Conservation (phyloP, 2,329 filamentous ascomycete species). For the Penicillium carneum region DNA sequence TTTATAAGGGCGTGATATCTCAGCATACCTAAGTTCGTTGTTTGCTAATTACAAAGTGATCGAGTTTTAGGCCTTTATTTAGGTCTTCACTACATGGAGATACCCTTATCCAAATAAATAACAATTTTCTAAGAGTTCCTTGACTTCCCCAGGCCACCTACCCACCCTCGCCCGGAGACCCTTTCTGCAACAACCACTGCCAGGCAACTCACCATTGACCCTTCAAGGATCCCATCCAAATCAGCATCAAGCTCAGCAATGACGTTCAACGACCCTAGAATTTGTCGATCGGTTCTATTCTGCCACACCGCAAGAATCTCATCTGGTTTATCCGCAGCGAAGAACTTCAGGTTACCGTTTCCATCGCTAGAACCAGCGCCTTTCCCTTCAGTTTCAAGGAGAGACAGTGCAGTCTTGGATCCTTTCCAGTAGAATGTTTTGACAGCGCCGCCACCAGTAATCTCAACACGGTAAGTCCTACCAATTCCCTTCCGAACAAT, state of each 20-base stretch:
- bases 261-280: constrained; percentile 19
- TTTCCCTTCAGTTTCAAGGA: not conserved
- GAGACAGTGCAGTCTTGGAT: constrained; percentile 6
- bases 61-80: not conserved
- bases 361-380: not conserved
- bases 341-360: constrained; percentile 22
- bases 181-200: constrained; percentile 23
- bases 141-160: constrained; percentile 17
- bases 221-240: constrained; percentile 20
- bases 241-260: constrained; percentile 17
- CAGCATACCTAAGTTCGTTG: not conserved
- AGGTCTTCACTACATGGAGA: not conserved
- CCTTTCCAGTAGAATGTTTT: constrained; percentile 18
- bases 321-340: constrained; percentile 14
- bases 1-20: not conserved
- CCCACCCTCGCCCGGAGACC: constrained; percentile 17
- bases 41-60: not conserved
- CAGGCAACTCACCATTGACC: constrained; percentile 21
- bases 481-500: constrained; percentile 9
- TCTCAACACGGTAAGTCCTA: constrained; percentile 9
- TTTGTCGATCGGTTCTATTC: constrained; percentile 14
- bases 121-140: not conserved
- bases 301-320: constrained; percentile 25
- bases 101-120: not conserved
- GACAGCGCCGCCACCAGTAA: not conserved